A percentile compares a stretch with the other conserved stretches of the same genome.
These are phyloP conservation scores for Naganishia antarctica DNA, from an alignment of 768 basidiomycete genomes.

Conservation along the genomic window DNA sequence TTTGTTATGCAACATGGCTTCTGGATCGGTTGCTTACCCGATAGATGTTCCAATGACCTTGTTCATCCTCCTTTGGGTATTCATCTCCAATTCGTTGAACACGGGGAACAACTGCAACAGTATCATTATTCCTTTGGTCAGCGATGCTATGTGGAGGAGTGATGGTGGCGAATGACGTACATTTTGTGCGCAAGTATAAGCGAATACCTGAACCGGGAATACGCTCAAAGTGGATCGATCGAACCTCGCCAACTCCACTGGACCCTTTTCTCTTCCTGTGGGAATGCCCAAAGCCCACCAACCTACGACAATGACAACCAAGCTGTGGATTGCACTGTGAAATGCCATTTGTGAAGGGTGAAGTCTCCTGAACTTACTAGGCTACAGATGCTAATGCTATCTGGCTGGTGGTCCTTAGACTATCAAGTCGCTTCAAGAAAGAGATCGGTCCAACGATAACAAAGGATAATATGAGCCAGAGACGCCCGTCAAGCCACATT, in stretches of 20 bases:
- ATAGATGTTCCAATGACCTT: slow-evolving; percentile 80
- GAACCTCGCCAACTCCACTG: slow-evolving; percentile 41
- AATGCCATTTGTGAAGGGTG: not conserved
- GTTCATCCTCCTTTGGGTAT: slow-evolving; percentile 79
- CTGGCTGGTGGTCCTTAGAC: slow-evolving; percentile 83
- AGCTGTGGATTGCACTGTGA: slow-evolving; percentile 27
- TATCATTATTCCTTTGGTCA: not conserved
- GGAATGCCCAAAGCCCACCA: slow-evolving; percentile 42
- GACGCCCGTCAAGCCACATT: slow-evolving; percentile 56
- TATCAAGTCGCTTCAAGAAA: slow-evolving; percentile 77
- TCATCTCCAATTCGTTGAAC: slow-evolving; percentile 80
- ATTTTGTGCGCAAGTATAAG: slow-evolving; percentile 71
- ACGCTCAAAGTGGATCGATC: slow-evolving; percentile 51
- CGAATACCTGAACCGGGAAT: slow-evolving; percentile 68
- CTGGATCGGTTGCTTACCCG: slow-evolving; percentile 55
- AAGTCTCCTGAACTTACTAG: slow-evolving; percentile 51
- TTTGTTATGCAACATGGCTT: no score
- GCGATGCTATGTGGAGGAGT: no score
- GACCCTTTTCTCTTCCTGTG: slow-evolving; percentile 34
- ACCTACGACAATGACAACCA: slow-evolving; percentile 47
- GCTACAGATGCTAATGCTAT: slow-evolving; percentile 84
- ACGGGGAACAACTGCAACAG: slow-evolving; percentile 92
- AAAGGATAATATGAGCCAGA: slow-evolving; percentile 80
- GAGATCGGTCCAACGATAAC: slow-evolving; percentile 65
- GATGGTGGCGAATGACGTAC: slow-evolving; percentile 60